Evolutionary conservation across 2,329 filamentous ascomycete genomes (phyloP).

Genomic region (Apiospora aurea): DNA sequence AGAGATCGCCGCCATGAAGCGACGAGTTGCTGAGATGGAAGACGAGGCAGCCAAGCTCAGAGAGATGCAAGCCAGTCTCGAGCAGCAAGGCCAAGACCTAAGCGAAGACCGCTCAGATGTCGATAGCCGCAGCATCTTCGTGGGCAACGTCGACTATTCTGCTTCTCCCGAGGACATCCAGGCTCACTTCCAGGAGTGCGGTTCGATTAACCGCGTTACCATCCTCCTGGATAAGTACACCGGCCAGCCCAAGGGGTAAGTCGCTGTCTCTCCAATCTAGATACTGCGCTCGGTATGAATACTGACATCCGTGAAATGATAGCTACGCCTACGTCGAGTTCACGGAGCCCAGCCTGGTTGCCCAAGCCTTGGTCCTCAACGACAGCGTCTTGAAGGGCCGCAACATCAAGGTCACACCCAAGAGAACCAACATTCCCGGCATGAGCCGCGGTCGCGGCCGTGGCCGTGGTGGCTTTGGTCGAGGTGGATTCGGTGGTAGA

Average conservation of each 20-base stretch:
- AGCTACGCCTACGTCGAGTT: conserved; percentile 99
- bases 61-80: conserved; percentile 86
- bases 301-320: conserved; percentile 28
- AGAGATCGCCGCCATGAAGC: conserved; percentile 89
- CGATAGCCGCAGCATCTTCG: conserved; percentile 94
- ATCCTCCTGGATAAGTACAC: conserved; percentile 98
- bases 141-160: conserved; percentile 98
- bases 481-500: conserved; percentile 60
- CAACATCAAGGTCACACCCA: conserved; percentile 93
- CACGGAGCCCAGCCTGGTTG: conserved; percentile 89
- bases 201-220: conserved; percentile 96
- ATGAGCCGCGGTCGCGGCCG: conserved; percentile 81
- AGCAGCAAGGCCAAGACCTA: conserved; percentile 82
- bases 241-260: conserved; percentile 98
- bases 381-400: conserved; percentile 95
- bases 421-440: conserved; percentile 95
- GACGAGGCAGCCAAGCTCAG: conserved; percentile 85
- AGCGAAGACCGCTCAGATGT: conserved; percentile 92
- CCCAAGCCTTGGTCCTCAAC: conserved; percentile 92
- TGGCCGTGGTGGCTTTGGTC: conserved; percentile 48
- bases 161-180: conserved; percentile 98
- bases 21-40: conserved; percentile 87
- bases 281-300: neutral
- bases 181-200: conserved; percentile 96
- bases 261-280: neutral